Percentiles rank a stretch among this genome's conserved stretches.
These are phyloP conservation scores for Carex cristatella DNA, from an alignment of 176 grass and related monocot genomes.

Conservation along the genomic window DNA sequence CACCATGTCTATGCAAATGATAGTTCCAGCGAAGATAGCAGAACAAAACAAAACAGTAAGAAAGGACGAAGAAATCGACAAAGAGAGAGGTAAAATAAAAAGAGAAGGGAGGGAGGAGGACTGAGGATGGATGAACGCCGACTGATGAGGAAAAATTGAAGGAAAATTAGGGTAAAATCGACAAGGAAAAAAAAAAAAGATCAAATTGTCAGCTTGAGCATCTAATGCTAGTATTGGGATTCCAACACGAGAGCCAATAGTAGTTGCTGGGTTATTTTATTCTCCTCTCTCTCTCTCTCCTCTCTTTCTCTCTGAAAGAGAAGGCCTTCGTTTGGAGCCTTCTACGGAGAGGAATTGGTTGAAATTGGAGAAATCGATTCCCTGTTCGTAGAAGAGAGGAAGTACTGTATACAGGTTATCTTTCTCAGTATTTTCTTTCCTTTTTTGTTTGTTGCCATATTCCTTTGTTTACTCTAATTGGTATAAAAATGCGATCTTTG, in stretches of 20 bases:
- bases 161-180: conserved; percentile 4
- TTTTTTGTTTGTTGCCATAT: not conserved
- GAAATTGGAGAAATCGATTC: not conserved
- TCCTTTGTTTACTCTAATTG: not conserved
- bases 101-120: not conserved
- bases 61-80: conserved; percentile 1
- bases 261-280: conserved; percentile 15
- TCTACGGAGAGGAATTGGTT: not conserved
- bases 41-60: conserved; percentile 2
- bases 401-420: not conserved
- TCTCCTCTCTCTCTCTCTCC: not conserved
- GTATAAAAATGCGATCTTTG: not conserved
- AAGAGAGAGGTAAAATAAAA: conserved; percentile 3
- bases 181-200: not conserved
- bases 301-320: not conserved
- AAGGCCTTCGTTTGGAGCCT: conserved; percentile 5
- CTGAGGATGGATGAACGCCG: not conserved
- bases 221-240: conserved; percentile 28
- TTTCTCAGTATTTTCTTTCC: not conserved
- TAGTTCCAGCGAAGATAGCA: not conserved
- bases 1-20: not conserved
- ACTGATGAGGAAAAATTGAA: not conserved
- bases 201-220: conserved; percentile 9
- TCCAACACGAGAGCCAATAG: conserved; percentile 3
- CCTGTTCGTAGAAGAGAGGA: not conserved